A percentile compares a stretch with the other conserved stretches of the same genome.
Conservation (phyloP, 257 asterid genomes). For the Anisodus tanguticus region DNA sequence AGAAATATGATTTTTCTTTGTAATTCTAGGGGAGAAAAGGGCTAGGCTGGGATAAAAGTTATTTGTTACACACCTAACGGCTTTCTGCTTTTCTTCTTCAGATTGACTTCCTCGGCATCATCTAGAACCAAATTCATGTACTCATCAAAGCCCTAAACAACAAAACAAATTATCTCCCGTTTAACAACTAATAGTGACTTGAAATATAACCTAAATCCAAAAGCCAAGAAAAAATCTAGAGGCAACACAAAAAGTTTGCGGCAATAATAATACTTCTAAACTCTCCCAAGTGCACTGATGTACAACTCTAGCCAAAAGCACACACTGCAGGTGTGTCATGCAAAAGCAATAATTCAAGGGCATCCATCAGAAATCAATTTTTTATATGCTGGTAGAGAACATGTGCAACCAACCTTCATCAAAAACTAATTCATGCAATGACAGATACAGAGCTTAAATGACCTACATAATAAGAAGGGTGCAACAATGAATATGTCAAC, state of each 20-base stretch:
- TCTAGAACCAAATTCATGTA: slow-evolving; percentile 29
- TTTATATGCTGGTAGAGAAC: neutral
- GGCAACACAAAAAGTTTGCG: neutral
- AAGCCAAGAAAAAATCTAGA: neutral
- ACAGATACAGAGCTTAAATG: neutral
- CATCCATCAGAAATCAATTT: slow-evolving; percentile 20
- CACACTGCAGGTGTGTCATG: neutral
- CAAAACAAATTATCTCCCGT: neutral
- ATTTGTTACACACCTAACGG: neutral
- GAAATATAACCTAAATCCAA: neutral
- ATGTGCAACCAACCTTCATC: slow-evolving; percentile 12
- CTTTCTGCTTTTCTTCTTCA: slow-evolving; percentile 30
- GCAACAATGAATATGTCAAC: neutral
- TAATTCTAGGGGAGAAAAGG: neutral
- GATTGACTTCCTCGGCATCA: slow-evolving; percentile 26
- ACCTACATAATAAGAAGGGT: neutral
- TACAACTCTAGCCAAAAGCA: slow-evolving; percentile 1
- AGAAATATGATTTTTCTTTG: neutral
- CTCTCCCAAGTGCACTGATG: slow-evolving; percentile 23
- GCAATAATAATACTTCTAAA: neutral
- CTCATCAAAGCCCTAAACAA: slow-evolving; percentile 26
- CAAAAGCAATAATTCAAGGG: slow-evolving; percentile 15
- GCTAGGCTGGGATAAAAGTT: neutral
- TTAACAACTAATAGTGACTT: neutral
- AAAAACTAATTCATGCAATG: neutral